phyloP scores from a whole-genome alignment of 768 basidiomycete genomes.

The Grammothele lineata region DNA sequence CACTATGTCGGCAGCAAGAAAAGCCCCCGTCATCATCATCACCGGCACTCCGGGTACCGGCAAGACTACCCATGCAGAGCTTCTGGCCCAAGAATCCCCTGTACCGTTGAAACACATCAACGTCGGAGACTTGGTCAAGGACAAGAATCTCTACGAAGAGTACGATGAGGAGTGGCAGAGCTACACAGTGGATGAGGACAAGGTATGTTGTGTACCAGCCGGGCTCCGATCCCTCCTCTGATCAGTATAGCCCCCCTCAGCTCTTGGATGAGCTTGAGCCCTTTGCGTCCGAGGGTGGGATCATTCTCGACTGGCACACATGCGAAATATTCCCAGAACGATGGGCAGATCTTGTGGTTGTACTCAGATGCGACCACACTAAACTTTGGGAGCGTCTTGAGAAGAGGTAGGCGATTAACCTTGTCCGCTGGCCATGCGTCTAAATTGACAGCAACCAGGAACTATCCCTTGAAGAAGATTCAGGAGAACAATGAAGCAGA shows the following conservation, averaged over 20 bases:
- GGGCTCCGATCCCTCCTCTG: conserved; percentile 1
- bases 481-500: conserved; percentile 99
- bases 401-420: conserved; percentile 52
- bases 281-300: conserved; percentile 59
- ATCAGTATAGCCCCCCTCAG: conserved; percentile 36
- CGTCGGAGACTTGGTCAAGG: conserved; percentile 86
- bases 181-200: conserved; percentile 94
- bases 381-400: conserved; percentile 88
- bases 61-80: conserved; percentile 88
- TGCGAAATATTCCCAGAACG: conserved; percentile 93
- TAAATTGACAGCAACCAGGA: conserved; percentile 31
- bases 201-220: conserved; percentile 43
- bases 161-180: conserved; percentile 95
- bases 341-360: conserved; percentile 94
- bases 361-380: conserved; percentile 85
- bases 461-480: conserved; percentile 88
- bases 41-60: conserved; percentile 96
- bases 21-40: conserved; percentile 67
- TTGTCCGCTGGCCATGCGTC: neutral
- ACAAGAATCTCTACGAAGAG: conserved; percentile 71
- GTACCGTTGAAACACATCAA: conserved; percentile 79
- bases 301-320: conserved; percentile 93
- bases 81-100: conserved; percentile 72
- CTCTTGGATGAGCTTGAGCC: conserved; percentile 86
- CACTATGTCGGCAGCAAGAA: conserved; percentile 10